phyloP scores from a whole-genome alignment of 768 basidiomycete species.

The Cystobasidium onofrii region DNA sequence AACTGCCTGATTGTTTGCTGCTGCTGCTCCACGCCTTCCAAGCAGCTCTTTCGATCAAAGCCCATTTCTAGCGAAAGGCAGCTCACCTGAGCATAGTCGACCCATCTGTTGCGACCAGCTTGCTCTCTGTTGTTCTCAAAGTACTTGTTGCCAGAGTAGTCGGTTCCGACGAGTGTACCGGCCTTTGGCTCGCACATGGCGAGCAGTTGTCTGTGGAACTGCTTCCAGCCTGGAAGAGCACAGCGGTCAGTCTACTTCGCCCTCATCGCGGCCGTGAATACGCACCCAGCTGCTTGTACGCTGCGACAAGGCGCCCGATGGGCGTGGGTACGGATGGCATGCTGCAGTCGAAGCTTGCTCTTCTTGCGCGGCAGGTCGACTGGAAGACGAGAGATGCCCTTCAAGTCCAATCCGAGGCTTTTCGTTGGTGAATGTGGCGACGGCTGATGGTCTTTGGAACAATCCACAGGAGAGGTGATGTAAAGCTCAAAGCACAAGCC shows the following conservation, averaged over 20 bases:
- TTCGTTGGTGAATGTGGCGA: too few species aligned
- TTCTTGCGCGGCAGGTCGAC: too few species aligned
- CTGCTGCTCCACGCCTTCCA: too few species aligned
- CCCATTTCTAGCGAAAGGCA: not conserved
- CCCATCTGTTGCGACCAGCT: slow-evolving; percentile 91
- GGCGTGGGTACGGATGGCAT: not conserved
- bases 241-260: not conserved
- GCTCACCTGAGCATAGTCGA: slow-evolving; percentile 75
- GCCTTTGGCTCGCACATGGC: slow-evolving; percentile 16
- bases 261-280: not conserved
- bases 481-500: too few species aligned
- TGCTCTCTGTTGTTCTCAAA: slow-evolving; percentile 59
- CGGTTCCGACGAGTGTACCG: slow-evolving; percentile 25
- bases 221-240: slow-evolving; percentile 16
- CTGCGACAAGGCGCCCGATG: not conserved
- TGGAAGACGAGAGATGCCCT: too few species aligned
- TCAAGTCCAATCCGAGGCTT: too few species aligned
- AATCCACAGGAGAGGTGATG: too few species aligned
- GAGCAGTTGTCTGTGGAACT: slow-evolving; percentile 1
- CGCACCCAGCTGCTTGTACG: not conserved
- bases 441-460: too few species aligned
- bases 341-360: too few species aligned
- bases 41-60: not conserved
- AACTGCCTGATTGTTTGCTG: too few species aligned
- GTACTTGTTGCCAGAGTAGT: slow-evolving; percentile 76